Evolutionary conservation across 2,329 filamentous ascomycete species (phyloP).

Genomic region (Laburnicola sp.): DNA sequence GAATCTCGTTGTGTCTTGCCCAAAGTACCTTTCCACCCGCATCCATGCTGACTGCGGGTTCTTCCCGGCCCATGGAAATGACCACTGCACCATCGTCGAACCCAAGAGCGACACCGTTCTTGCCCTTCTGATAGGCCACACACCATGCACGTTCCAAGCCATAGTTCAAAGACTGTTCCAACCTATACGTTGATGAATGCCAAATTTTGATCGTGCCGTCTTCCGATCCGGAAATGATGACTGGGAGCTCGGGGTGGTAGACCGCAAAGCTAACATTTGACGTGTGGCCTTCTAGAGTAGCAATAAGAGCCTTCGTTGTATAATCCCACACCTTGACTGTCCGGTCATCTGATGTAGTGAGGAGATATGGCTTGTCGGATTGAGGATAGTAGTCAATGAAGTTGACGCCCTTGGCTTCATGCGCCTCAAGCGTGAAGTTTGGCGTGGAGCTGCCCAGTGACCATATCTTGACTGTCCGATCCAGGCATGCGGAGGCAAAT

Average conservation of each 20-base stretch:
- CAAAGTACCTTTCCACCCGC: slow-evolving; percentile 93
- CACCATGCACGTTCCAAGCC: slow-evolving; percentile 97
- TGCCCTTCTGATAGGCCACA: slow-evolving; percentile 91
- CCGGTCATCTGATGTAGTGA: slow-evolving; percentile 94
- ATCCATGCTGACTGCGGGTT: slow-evolving; percentile 98
- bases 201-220: slow-evolving; percentile 97
- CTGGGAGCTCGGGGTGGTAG: slow-evolving; percentile 93
- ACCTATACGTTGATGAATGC: slow-evolving; percentile 95
- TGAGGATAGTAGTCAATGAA: slow-evolving; percentile 86
- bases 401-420: slow-evolving; percentile 97
- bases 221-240: slow-evolving; percentile 97
- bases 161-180: slow-evolving; percentile 96
- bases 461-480: slow-evolving; percentile 98
- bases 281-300: slow-evolving; percentile 93
- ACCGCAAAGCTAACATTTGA: slow-evolving; percentile 98
- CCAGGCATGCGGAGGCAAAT: slow-evolving; percentile 90
- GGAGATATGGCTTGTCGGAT: slow-evolving; percentile 76
- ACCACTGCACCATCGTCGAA: slow-evolving; percentile 98
- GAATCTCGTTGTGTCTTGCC: slow-evolving; percentile 92
- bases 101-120: slow-evolving; percentile 91
- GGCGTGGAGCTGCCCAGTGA: slow-evolving; percentile 89
- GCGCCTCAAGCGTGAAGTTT: slow-evolving; percentile 95
- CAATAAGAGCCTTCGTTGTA: slow-evolving; percentile 95
- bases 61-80: slow-evolving; percentile 95
- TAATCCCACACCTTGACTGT: slow-evolving; percentile 99